Evolutionary conservation across 2,329 filamentous ascomycete species (phyloP).

Genomic region (Penicillium sp.): DNA sequence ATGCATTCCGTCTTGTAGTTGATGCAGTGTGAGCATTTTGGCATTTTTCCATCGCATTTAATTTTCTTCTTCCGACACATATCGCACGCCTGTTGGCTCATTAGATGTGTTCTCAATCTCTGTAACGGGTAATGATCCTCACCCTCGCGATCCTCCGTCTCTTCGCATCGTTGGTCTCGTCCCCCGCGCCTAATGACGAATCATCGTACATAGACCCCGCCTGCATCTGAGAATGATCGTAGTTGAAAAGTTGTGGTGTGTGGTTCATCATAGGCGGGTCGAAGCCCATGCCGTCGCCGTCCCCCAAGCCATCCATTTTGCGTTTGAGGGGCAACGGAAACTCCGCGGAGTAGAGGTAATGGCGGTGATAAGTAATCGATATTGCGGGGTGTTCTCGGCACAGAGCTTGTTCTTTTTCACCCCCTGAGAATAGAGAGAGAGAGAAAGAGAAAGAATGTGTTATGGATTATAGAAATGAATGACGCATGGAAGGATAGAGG

Average conservation of each 20-base stretch:
- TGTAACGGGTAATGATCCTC: constrained; percentile 39
- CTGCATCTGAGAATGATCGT: constrained; percentile 60
- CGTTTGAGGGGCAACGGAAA: constrained; percentile 9
- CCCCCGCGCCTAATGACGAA: constrained; percentile 42
- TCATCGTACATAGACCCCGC: constrained; percentile 44
- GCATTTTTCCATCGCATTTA: constrained; percentile 95
- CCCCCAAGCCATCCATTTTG: constrained; percentile 39
- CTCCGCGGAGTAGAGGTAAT: constrained; percentile 21
- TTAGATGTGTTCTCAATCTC: constrained; percentile 8
- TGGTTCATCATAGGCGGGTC: constrained; percentile 57
- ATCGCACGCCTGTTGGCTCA: constrained; percentile 69
- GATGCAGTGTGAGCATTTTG: constrained; percentile 89
- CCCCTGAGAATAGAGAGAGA: constrained; percentile 6
- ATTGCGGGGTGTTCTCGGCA: constrained; percentile 19
- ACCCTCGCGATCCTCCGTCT: constrained; percentile 83
- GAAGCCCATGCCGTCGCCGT: constrained; percentile 42
- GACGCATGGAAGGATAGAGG: constrained; percentile 13
- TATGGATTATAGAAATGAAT: constrained; percentile 5
- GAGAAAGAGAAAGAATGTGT: background rate
- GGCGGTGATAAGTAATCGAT: constrained; percentile 16
- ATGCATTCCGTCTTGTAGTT: constrained; percentile 98
- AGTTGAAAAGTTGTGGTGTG: constrained; percentile 68
- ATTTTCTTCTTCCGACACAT: constrained; percentile 94
- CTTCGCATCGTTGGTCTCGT: constrained; percentile 74
- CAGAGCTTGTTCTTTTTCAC: constrained; percentile 1